Evolutionary conservation across 2,329 filamentous ascomycete species (phyloP).

Genomic region (Geosmithia putterillii): DNA sequence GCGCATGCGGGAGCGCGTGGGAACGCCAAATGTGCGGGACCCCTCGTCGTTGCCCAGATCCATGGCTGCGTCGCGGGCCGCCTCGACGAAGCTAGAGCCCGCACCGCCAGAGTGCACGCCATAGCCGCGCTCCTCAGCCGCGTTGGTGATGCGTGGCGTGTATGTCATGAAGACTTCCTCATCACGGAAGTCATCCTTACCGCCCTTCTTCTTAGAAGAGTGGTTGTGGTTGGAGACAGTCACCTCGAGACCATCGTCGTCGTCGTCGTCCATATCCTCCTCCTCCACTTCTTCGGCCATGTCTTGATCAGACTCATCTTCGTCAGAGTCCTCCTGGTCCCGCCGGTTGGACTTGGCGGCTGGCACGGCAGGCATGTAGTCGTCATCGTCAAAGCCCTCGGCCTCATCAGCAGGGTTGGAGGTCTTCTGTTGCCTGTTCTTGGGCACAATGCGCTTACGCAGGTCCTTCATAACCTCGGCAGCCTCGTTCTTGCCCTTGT

Average conservation of each 20-base stretch:
- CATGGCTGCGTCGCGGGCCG: constrained; percentile 80
- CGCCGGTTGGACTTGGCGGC: constrained; percentile 14
- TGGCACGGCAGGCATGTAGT: constrained; percentile 17
- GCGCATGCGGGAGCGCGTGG: constrained; percentile 64
- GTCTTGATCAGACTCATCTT: constrained; percentile 20
- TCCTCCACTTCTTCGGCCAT: constrained; percentile 14
- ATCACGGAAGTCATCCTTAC: constrained; percentile 61
- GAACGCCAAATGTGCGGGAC: constrained; percentile 65
- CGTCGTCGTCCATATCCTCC: constrained; percentile 33
- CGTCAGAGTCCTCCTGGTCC: constrained; percentile 15
- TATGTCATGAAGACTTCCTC: constrained; percentile 95
- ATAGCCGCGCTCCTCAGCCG: constrained; percentile 84
- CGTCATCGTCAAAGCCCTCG: constrained; percentile 18
- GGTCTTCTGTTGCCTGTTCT: constrained; percentile 21
- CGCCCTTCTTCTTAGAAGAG: constrained; percentile 27
- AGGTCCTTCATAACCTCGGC: constrained; percentile 66
- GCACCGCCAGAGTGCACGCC: constrained; percentile 78
- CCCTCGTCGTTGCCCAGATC: constrained; percentile 85
- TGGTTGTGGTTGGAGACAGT: constrained; percentile 52
- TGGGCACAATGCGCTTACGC: constrained; percentile 55
- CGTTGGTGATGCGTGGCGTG: constrained; percentile 66
- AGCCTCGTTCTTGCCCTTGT: constrained; percentile 58
- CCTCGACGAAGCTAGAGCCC: constrained; percentile 69
- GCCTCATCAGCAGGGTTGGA: constrained; percentile 20
- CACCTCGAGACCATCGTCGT: constrained; percentile 56